A percentile compares a stretch with the other conserved stretches of the same genome.
Conservation (phyloP, 495 filamentous ascomycete genomes). For the Cenococcum geophilum region DNA sequence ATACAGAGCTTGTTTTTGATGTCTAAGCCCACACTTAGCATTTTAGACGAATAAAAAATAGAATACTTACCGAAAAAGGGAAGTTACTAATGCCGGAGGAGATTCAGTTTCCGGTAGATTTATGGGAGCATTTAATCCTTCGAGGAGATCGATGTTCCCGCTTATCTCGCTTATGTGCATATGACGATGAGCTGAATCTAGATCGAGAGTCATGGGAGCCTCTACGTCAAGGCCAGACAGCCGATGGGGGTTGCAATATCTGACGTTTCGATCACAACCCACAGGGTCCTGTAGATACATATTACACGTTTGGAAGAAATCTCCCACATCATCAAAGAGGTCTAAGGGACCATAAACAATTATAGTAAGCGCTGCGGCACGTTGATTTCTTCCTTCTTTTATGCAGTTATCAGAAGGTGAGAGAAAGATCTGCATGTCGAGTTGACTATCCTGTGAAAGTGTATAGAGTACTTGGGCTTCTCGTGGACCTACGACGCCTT, state of each 20-base stretch:
- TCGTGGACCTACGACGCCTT: not conserved
- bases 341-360: slow-evolving; percentile 7
- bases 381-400: not conserved
- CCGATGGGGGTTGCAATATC: slow-evolving; percentile 17
- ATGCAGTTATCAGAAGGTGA: no score
- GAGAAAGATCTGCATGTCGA: not conserved
- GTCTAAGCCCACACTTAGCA: not conserved
- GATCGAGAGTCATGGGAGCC: slow-evolving; percentile 3
- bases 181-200: not conserved
- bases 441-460: not conserved
- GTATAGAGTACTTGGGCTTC: not conserved
- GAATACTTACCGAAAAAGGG: not conserved
- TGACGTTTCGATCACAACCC: slow-evolving; percentile 14
- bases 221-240: slow-evolving; percentile 4
- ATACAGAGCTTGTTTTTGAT: slow-evolving; percentile 21
- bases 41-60: no score
- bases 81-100: not conserved
- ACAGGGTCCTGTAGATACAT: slow-evolving; percentile 18
- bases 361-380: not conserved
- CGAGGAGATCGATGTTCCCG: not conserved
- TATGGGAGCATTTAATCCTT: not conserved
- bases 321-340: slow-evolving; percentile 6
- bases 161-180: not conserved
- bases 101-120: slow-evolving; percentile 9
- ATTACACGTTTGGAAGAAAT: slow-evolving; percentile 4